Evolutionary conservation across 331 rosid genomes (phyloP), one percentile per base, ranked within the genome.

Genomic region (Rhamnella rubrinervis): DNA sequence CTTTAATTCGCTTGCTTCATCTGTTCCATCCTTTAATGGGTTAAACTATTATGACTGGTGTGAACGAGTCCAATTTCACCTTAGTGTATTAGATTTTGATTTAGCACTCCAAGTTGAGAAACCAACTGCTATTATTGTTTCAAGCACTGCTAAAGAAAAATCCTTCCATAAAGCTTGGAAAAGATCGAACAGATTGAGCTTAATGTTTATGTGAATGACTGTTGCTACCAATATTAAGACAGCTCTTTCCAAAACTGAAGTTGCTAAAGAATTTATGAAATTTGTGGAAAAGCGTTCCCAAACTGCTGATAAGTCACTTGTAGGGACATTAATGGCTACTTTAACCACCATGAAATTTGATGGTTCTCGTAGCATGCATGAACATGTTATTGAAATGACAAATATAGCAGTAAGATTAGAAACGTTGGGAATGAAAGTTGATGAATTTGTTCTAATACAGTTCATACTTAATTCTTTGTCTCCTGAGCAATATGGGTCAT

Each of bases 31-130:
- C 23, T 8, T 47, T 47, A 47, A 47, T 47, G 6, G 6, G 7
- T 15, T 47, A 0, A 47, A 47, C 6, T 47, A 3, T 7, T 47
- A 0, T 47, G 2, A 47, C 16, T 47, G 16, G 52, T 47, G 0
- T 8, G 52, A 47, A 47, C 15, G 6, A 47, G 4, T 47, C 52
- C 10, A 47, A 47, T 47, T 6, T 47, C 16, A 47, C 55, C 16
- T 55, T 17, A 17, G 52, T 55, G 53, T 67, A 7, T 2, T 67
- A 1, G 61, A 67, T 67, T n/a, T 53, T 38, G 62, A 67, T 53
- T 31, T 53, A 20, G 35, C 62, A 53, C 23, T 55, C 6, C 35
- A 35, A 13, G 31, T 6, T 31, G 63, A 55, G 53, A 67, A 67
- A 20, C 63, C 31, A 26, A 1, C 9, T 20, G 12, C 20, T 55